Percentiles rank a stretch among this genome's conserved stretches.
Evolutionary conservation across 2,329 filamentous ascomycete genomes (phyloP).

Genomic region (Rhynchosporium secalis): DNA sequence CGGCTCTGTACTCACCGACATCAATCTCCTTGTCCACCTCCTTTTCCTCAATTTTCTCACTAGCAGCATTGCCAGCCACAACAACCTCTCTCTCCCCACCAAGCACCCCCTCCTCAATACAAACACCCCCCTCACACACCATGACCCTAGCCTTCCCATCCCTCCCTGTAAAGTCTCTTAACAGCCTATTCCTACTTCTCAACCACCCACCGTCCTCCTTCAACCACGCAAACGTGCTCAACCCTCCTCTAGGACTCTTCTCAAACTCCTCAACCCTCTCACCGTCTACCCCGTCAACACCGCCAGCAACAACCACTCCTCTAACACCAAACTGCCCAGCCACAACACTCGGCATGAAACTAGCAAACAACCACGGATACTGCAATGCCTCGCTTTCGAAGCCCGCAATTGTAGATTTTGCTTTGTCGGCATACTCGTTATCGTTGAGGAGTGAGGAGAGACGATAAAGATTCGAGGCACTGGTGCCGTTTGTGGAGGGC

Average conservation of each 20-base stretch:
- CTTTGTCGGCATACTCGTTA: constrained; percentile 61
- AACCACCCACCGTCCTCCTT: constrained; percentile 46
- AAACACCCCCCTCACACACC: constrained; percentile 49
- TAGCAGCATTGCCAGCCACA: not conserved
- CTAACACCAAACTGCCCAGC: constrained; percentile 67
- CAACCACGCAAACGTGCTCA: constrained; percentile 33
- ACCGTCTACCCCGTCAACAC: constrained; percentile 30
- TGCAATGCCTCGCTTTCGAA: constrained; percentile 92
- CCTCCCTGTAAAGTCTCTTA: constrained; percentile 37
- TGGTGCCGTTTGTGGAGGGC: constrained; percentile 85
- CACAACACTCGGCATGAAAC: constrained; percentile 75
- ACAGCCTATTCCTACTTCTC: constrained; percentile 48
- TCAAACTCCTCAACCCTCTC: constrained; percentile 39
- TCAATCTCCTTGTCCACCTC: not conserved
- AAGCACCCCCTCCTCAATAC: constrained; percentile 42
- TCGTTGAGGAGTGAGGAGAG: constrained; percentile 70
- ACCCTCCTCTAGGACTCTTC: constrained; percentile 34
- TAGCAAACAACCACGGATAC: constrained; percentile 88
- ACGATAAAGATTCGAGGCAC: constrained; percentile 84
- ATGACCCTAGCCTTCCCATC: constrained; percentile 45
- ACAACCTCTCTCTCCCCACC: not conserved
- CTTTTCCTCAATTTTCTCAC: not conserved
- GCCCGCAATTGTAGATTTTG: constrained; percentile 73
- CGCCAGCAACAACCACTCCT: constrained; percentile 50
- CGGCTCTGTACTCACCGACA: not conserved